A percentile compares a stretch with the other conserved stretches of the same genome.
Evolutionary conservation across 176 grass and related monocot species (phyloP).

Genomic region (Microstegium vimineum): DNA sequence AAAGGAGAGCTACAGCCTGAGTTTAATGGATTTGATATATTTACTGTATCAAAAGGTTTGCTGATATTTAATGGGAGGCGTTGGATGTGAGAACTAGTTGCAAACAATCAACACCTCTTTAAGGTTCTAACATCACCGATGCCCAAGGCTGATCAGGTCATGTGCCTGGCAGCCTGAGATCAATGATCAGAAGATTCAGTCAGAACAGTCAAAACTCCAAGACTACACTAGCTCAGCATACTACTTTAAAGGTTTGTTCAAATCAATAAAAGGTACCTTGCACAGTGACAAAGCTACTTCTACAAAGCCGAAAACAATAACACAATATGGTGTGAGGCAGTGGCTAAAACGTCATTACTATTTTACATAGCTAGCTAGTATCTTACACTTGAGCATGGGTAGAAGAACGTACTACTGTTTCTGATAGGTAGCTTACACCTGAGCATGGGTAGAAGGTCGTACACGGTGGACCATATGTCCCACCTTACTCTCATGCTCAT

Average conservation of each 20-base stretch:
- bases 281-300: slow-evolving; percentile 16
- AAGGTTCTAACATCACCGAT: slow-evolving; percentile 14
- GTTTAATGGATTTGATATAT: background rate
- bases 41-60: background rate
- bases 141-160: slow-evolving; percentile 6
- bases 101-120: background rate
- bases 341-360: background rate
- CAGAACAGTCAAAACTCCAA: slow-evolving; percentile 17
- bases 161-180: slow-evolving; percentile 18
- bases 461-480: slow-evolving; percentile 25
- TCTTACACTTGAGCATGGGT: slow-evolving; percentile 21
- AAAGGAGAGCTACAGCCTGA: background rate
- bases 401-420: too few relatives aligned
- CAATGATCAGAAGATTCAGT: slow-evolving; percentile 36
- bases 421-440: slow-evolving; percentile 25
- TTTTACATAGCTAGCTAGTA: slow-evolving; percentile 9
- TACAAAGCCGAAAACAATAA: slow-evolving; percentile 11
- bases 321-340: background rate
- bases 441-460: slow-evolving; percentile 7
- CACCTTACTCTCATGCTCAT: slow-evolving; percentile 3
- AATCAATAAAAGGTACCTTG: slow-evolving; percentile 12
- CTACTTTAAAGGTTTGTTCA: slow-evolving; percentile 16
- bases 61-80: background rate
- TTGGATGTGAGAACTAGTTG: background rate
- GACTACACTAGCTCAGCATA: slow-evolving; percentile 18